Base-by-base conservation (phyloP, 108 stramenopile genomes). In the Mayamaea pseudoterrestris region DNA sequence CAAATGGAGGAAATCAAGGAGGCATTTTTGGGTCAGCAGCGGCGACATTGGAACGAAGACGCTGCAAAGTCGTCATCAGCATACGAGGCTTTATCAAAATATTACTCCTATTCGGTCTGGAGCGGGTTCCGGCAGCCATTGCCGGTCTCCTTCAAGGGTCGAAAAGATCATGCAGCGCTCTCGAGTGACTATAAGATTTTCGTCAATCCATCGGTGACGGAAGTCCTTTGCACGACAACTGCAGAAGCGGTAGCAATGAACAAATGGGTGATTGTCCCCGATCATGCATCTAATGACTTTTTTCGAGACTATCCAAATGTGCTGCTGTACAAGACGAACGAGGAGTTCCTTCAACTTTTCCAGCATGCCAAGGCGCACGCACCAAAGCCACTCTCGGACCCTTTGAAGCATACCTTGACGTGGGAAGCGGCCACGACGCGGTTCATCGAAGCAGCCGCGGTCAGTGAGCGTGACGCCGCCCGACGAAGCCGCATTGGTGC, bases 241-340 rank as follows among this genome's bases (percentile, higher is more conserved):
- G 95, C 93, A 5, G 95, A 96, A 58, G 95, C 95, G 13, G 47
- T 96, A 44, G 95, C 95, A 22, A 96, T 96, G 95, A 90, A 88
- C 18, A 94, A 94, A 58, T 94, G 85, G 60, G 88, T 80, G 17
- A 63, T 93, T 39, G 57, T 85, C 42, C 80, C 92, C 14, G 60
- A 61, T 14, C 92, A 93, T 50, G 54, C 83, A 20, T 83, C 81
- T 27, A 93, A 93, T 68, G 77, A 78, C n/a, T 93, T 93, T 57
- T 93, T 93, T 64, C 36, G 63, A 20, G 78, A 80, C 50, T 90
- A 88, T 55, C 63, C 69, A 7, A 81, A 85, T 54, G 91, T 79
- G 41, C 70, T 78, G 52, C 56, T 75, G 6, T 96, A 83, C 55
- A 48, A 66, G 27, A 73, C 51, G 28, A 57, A 79, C 54, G 65